Evolutionary conservation across 2,329 filamentous ascomycete species (phyloP).

Genomic region (Leptographium flavum): DNA sequence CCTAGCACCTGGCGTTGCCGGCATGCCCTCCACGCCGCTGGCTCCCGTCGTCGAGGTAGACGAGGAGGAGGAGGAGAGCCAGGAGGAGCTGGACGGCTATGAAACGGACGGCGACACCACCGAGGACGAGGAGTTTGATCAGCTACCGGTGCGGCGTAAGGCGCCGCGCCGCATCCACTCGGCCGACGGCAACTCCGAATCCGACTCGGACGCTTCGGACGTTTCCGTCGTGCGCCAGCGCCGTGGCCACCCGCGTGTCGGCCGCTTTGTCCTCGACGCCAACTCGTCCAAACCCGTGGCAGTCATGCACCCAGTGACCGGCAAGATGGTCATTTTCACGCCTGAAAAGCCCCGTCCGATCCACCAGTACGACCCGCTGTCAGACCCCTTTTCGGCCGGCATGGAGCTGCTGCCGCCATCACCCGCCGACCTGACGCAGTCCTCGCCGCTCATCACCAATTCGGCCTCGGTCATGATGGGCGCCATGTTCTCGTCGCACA

Average conservation of each 20-base stretch:
- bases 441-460: slow-evolving; percentile 48
- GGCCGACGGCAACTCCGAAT: slow-evolving; percentile 28
- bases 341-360: slow-evolving; percentile 23
- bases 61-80: neutral
- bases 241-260: slow-evolving; percentile 38
- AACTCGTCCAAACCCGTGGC: slow-evolving; percentile 43
- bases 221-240: slow-evolving; percentile 28
- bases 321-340: slow-evolving; percentile 51
- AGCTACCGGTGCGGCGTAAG: slow-evolving; percentile 31
- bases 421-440: slow-evolving; percentile 20
- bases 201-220: slow-evolving; percentile 38
- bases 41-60: neutral
- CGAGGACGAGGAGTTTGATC: slow-evolving; percentile 42
- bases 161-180: slow-evolving; percentile 20
- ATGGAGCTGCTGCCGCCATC: slow-evolving; percentile 14
- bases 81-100: slow-evolving; percentile 27
- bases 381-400: slow-evolving; percentile 6
- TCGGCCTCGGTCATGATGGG: slow-evolving; percentile 68
- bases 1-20: no score
- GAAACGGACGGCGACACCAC: slow-evolving; percentile 49
- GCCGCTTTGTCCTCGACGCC: slow-evolving; percentile 39
- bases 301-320: slow-evolving; percentile 40
- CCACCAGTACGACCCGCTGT: neutral
- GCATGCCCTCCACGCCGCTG: neutral
- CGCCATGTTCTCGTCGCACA: slow-evolving; percentile 46